A percentile compares a stretch with the other conserved stretches of the same genome.
Conservation (phyloP, 1,139 yeast genomes). For the Pichia sp. region DNA sequence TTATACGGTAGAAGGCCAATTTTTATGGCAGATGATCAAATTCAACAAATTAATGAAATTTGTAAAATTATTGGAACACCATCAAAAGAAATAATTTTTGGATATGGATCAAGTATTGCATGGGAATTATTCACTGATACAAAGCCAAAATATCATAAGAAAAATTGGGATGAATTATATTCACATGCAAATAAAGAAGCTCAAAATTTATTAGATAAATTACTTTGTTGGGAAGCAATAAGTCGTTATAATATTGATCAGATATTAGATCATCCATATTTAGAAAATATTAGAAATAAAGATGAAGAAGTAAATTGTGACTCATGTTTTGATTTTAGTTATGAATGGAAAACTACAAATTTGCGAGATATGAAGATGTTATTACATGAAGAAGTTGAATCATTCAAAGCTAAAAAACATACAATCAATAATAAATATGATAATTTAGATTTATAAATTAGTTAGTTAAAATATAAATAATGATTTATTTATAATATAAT, state of each 20-base stretch:
- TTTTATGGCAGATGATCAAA: slow-evolving; percentile 63
- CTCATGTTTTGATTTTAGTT: slow-evolving; percentile 52
- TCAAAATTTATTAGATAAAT: slow-evolving; percentile 39
- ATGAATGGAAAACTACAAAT: slow-evolving; percentile 40
- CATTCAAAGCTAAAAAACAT: slow-evolving; percentile 30
- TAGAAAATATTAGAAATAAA: slow-evolving; percentile 41
- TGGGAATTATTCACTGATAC: slow-evolving; percentile 38
- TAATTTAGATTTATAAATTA: neutral
- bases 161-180: slow-evolving; percentile 45
- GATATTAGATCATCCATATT: slow-evolving; percentile 48
- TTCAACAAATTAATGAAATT: slow-evolving; percentile 61
- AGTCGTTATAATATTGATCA: slow-evolving; percentile 43
- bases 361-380: slow-evolving; percentile 39
- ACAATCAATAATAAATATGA: slow-evolving; percentile 1
- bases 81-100: slow-evolving; percentile 32
- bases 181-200: slow-evolving; percentile 54
- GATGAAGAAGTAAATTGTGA: slow-evolving; percentile 46
- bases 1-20: slow-evolving; percentile 66
- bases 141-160: slow-evolving; percentile 34
- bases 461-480: no score
- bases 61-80: slow-evolving; percentile 61
- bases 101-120: slow-evolving; percentile 30
- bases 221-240: slow-evolving; percentile 57
- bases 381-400: slow-evolving; percentile 42
- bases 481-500: no score